These are phyloP conservation scores for Fusarium udum DNA, from an alignment of 2,329 filamentous ascomycete genomes.

Conservation along the genomic window DNA sequence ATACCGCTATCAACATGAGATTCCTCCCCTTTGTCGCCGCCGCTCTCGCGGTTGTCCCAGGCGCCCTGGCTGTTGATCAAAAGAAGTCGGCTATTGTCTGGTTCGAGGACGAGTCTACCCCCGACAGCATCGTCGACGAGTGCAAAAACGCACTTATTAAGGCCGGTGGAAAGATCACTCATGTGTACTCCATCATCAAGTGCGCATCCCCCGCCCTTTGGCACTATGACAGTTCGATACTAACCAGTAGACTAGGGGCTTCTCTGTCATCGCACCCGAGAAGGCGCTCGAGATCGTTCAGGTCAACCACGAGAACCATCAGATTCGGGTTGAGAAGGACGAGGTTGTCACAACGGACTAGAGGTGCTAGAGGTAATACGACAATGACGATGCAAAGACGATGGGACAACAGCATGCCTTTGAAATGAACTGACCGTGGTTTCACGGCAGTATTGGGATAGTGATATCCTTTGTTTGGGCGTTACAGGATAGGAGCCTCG, in stretches of 20 bases:
- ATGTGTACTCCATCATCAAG: slow-evolving; percentile 76
- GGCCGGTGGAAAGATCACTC: slow-evolving; percentile 80
- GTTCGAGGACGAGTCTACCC: slow-evolving; percentile 73
- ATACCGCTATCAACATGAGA: slow-evolving; percentile 66
- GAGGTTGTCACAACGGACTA: slow-evolving; percentile 64
- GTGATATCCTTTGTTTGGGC: slow-evolving; percentile 29
- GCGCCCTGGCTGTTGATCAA: slow-evolving; percentile 69
- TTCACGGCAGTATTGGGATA: slow-evolving; percentile 9
- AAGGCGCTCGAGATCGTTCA: slow-evolving; percentile 75
- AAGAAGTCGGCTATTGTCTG: slow-evolving; percentile 81
- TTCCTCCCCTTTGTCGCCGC: slow-evolving; percentile 62
- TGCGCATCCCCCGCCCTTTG: slow-evolving; percentile 53
- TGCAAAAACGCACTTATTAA: slow-evolving; percentile 76
- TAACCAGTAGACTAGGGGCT: slow-evolving; percentile 67
- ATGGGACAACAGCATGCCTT: slow-evolving; percentile 20
- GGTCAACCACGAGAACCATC: slow-evolving; percentile 62
- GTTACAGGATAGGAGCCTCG: slow-evolving; percentile 35
- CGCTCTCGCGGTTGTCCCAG: slow-evolving; percentile 66
- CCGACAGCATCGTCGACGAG: slow-evolving; percentile 71
- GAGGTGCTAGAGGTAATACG: neutral
- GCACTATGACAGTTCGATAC: slow-evolving; percentile 5
- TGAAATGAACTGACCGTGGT: slow-evolving; percentile 11
- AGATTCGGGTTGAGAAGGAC: slow-evolving; percentile 76
- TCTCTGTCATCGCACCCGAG: slow-evolving; percentile 77
- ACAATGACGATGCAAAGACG: slow-evolving; percentile 9